Evolutionary conservation across 768 basidiomycete genomes (phyloP), one percentile per base, ranked within the genome.

Genomic region (Leccinum longicurvipes): DNA sequence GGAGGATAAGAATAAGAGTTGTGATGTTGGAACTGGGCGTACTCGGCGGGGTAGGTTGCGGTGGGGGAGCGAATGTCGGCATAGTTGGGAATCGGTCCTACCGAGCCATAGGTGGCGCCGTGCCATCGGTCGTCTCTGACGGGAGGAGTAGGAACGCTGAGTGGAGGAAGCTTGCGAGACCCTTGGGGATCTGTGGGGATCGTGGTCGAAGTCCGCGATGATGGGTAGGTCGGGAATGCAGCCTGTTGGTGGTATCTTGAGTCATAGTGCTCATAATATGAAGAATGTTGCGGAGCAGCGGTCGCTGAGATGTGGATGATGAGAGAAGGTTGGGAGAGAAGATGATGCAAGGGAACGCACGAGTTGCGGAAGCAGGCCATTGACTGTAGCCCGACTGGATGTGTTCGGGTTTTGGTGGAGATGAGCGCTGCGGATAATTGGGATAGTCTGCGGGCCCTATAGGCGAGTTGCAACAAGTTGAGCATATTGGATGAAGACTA

Each of bases 371-470:
- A 2, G 58, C 6, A 42, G 69, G 62, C 78, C 77, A 80, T 58
- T 78, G 79, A 60, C 74, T 70, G 66, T 83, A 82, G 50, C 76
- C 63, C 34, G 78, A 74, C 47, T 76, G 69, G 60, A 77, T 78
- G 65, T 83, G 79, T 59, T 87, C 85, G 66, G 77, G 78, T 64
- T 83, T 82, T 64, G 75, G 76, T 49, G 82, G 82, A 50, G 84
- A 81, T 52, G 85, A 79, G 64, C 86, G 81, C 76, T 86, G 84
- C 31, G 82, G 74, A 73, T 81, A 87, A 67, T 74, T 80, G 72
- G 80, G 66, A 75, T 81, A 82, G 67, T 75, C 72, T 68, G 74
- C 68, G 79, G 85, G 82, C 74, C 77, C 86, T 87, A 73, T 75
- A 78, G 71, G 75, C 67, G 72, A 64, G 77, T 80, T 71, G 76